Percentiles rank a stretch among this genome's conserved stretches.
Evolutionary conservation across 192 early-diverging fungal species (phyloP).

Genomic region (Coemansia sp.): DNA sequence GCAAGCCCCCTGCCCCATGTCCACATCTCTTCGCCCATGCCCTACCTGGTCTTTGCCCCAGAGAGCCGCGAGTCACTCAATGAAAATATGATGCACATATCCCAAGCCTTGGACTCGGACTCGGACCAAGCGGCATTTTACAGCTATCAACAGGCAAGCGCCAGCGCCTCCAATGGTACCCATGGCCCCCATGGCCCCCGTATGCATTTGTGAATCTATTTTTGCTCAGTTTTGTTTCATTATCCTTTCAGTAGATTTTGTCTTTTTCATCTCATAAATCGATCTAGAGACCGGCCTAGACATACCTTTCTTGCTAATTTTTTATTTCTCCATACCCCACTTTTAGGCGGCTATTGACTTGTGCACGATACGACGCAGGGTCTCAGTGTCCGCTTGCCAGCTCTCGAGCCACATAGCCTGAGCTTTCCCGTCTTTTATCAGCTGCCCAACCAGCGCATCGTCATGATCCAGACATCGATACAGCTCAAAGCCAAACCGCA

Average conservation of each 20-base stretch:
- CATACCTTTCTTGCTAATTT: too few species aligned
- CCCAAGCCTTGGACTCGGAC: conserved; percentile 15
- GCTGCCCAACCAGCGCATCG: conserved; percentile 1
- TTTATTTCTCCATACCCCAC: too few species aligned
- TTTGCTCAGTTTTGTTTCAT: too few species aligned
- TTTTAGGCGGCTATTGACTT: not conserved
- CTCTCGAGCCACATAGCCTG: conserved; percentile 31
- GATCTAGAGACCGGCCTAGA: too few species aligned
- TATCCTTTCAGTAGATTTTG: too few species aligned
- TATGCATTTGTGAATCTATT: too few species aligned
- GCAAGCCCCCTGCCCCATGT: not conserved
- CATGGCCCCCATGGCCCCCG: too few species aligned
- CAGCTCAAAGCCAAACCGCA: conserved; percentile 44
- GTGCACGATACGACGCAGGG: not conserved
- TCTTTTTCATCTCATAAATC: too few species aligned
- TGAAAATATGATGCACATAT: conserved; percentile 28
- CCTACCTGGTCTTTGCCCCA: conserved; percentile 48
- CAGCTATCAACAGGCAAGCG: too few species aligned
- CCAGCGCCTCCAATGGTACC: too few species aligned
- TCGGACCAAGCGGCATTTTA: not conserved
- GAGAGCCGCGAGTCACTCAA: conserved; percentile 31
- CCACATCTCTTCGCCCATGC: conserved; percentile 37
- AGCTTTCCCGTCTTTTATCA: conserved; percentile 16
- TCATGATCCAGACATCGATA: conserved; percentile 27
- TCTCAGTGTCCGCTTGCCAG: conserved; percentile 24